These are phyloP conservation scores for Saccharomycopsis hybrid DNA, from an alignment of 1,139 yeast genomes.

Conservation along the genomic window DNA sequence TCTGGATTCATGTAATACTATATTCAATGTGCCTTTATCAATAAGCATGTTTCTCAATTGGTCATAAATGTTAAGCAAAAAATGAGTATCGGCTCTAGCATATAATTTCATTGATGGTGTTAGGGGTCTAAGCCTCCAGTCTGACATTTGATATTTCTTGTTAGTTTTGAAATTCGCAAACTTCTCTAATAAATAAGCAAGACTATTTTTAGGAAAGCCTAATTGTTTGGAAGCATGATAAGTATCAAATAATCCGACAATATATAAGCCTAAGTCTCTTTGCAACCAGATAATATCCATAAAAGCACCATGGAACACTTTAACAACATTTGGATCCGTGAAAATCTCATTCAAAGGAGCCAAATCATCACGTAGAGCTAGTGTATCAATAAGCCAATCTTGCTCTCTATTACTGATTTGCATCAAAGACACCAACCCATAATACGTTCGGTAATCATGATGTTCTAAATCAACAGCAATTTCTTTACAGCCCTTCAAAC, in stretches of 20 bases:
- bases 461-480: constrained; percentile 97
- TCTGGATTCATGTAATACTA: constrained; percentile 72
- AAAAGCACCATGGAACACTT: constrained; percentile 93
- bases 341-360: constrained; percentile 64
- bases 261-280: constrained; percentile 85
- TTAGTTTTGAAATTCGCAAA: constrained; percentile 84
- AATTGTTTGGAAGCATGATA: constrained; percentile 79
- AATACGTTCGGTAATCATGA: constrained; percentile 85
- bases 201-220: constrained; percentile 73
- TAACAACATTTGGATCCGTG: constrained; percentile 71
- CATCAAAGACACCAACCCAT: constrained; percentile 90
- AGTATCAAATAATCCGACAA: constrained; percentile 89
- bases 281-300: constrained; percentile 98
- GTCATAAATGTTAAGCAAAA: constrained; percentile 73
- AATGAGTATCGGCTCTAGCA: constrained; percentile 96
- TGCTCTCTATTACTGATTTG: constrained; percentile 79
- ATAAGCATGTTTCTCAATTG: constrained; percentile 61
- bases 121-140: constrained; percentile 92
- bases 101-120: constrained; percentile 71
- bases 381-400: constrained; percentile 81
- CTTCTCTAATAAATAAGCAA: constrained; percentile 76
- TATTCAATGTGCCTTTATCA: constrained; percentile 42
- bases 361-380: constrained; percentile 67
- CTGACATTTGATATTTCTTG: constrained; percentile 92
- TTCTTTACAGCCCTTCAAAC: constrained; percentile 46